These are phyloP conservation scores for Oleoguttula mirabilis DNA, from an alignment of 495 filamentous ascomycete genomes.

Conservation along the genomic window DNA sequence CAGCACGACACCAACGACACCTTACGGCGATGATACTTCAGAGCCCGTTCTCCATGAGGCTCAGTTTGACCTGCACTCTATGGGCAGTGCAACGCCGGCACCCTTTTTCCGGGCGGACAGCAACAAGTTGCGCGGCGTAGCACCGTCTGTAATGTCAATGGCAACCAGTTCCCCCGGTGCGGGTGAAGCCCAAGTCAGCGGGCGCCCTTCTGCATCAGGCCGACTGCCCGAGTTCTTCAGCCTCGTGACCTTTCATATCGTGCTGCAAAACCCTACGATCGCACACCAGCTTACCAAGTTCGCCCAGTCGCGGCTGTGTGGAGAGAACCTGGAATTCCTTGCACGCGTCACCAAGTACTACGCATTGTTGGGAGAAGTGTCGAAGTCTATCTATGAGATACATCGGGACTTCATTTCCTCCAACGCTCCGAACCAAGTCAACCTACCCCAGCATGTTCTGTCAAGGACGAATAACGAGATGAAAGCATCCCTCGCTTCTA, in stretches of 20 bases:
- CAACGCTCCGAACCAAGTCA: slow-evolving; percentile 33
- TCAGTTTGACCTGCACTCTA: neutral
- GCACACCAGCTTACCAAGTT: slow-evolving; percentile 34
- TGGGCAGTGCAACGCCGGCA: neutral
- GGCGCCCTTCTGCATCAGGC: neutral
- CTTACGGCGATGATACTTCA: neutral
- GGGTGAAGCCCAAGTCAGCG: neutral
- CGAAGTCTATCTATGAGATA: slow-evolving; percentile 35
- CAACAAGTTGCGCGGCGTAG: neutral
- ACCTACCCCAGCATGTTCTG: slow-evolving; percentile 27
- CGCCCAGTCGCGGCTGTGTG: slow-evolving; percentile 32
- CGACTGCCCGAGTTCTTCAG: slow-evolving; percentile 33
- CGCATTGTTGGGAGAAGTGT: slow-evolving; percentile 30
- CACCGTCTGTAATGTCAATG: neutral
- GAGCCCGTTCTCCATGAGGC: neutral
- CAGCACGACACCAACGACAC: neutral
- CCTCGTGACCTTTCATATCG: slow-evolving; percentile 36
- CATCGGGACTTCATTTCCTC: slow-evolving; percentile 33
- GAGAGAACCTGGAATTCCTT: slow-evolving; percentile 39
- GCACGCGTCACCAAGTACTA: slow-evolving; percentile 33
- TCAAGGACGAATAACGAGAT: slow-evolving; percentile 32
- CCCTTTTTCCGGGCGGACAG: neutral
- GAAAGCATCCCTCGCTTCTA: slow-evolving; percentile 29
- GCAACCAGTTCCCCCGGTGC: neutral
- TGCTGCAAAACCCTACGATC: slow-evolving; percentile 36